Evolutionary conservation across 768 basidiomycete genomes (phyloP), one percentile per base, ranked within the genome.

Genomic region (Collybia nuda): DNA sequence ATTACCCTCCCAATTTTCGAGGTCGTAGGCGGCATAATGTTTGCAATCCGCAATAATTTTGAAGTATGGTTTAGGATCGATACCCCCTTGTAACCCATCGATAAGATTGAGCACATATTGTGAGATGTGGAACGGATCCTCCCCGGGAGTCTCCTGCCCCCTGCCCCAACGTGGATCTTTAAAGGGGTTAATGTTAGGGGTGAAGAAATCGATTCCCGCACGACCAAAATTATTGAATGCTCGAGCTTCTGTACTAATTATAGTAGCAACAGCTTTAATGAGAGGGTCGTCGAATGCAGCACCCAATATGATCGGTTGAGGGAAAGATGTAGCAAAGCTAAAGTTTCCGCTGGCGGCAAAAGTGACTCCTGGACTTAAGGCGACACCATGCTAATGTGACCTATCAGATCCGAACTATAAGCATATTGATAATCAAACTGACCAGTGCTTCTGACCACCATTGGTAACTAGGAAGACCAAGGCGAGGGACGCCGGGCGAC

Each of bases 371-470:
- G 77, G 80, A 57, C 79, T 79, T 0, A 12, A 7, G 6, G 80
- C 81, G 9, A 84, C 76, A 23, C 82, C 82, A 40, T 84, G 82
- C 80, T 81, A 54, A 35, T 18, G 32, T 11, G 12, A 32, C 32
- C 2, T 2, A 11, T 32, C 7, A 32, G 32, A 32, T 32, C 6
- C 7, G 3, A 2, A 32, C 14, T 32, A 11, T 32, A 26, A 26
- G 9, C 12, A 5, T 11, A 32, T 14, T 32, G 32, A 32, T 32
- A 32, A 5, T 32, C 9, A 14, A 32, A 60, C 71, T 50, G 56
- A 82, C 82, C 57, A 84, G 58, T 2, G 74, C 81, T 66, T 84
- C 81, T 19, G 76, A 78, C 81, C 82, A 84, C 80, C 81, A 82
- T 40, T 80, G 69, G 47, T 84, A 84, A 15, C 75, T 58, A 6